phyloP scores from a whole-genome alignment of 2,329 filamentous ascomycete genomes.

The Tolypocladium capitatum region DNA sequence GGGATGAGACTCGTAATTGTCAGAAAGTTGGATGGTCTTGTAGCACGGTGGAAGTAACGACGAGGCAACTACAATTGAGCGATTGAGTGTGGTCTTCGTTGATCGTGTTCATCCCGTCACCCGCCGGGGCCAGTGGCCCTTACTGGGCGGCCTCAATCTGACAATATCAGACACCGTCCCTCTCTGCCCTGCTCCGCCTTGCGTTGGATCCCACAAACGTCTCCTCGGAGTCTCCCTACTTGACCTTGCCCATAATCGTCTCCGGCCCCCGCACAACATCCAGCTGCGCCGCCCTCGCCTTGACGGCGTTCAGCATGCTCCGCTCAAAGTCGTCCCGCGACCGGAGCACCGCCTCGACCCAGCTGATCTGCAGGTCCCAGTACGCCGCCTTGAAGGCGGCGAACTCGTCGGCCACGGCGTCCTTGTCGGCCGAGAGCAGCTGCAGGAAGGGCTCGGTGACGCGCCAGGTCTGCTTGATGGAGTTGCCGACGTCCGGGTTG shows the following conservation, averaged over 20 bases:
- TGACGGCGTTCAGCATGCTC: slow-evolving; percentile 75
- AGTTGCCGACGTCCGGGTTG: slow-evolving; percentile 52
- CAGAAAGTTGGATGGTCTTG: too few relatives aligned
- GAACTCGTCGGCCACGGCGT: slow-evolving; percentile 63
- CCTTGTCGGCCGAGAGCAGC: slow-evolving; percentile 65
- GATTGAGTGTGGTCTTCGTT: too few relatives aligned
- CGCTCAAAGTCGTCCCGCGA: slow-evolving; percentile 88
- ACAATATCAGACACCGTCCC: too few relatives aligned
- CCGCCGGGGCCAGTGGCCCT: too few relatives aligned
- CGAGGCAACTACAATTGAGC: too few relatives aligned
- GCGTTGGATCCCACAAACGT: not conserved
- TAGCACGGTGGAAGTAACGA: too few relatives aligned
- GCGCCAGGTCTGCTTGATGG: slow-evolving; percentile 85
- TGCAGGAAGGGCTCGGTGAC: slow-evolving; percentile 75
- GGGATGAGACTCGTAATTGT: too few relatives aligned
- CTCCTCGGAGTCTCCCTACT: slow-evolving; percentile 28
- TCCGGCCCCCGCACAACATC: slow-evolving; percentile 69
- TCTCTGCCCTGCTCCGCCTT: not conserved
- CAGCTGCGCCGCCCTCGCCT: slow-evolving; percentile 76
- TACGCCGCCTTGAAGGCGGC: slow-evolving; percentile 72
- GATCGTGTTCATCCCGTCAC: too few relatives aligned
- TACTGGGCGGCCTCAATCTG: too few relatives aligned
- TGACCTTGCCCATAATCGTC: slow-evolving; percentile 91
- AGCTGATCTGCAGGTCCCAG: slow-evolving; percentile 88
- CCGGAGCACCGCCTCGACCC: slow-evolving; percentile 86